Percentiles rank a stretch among this genome's conserved stretches.
These are phyloP conservation scores for Lentinula boryana DNA, from an alignment of 768 basidiomycete species.

Conservation along the genomic window DNA sequence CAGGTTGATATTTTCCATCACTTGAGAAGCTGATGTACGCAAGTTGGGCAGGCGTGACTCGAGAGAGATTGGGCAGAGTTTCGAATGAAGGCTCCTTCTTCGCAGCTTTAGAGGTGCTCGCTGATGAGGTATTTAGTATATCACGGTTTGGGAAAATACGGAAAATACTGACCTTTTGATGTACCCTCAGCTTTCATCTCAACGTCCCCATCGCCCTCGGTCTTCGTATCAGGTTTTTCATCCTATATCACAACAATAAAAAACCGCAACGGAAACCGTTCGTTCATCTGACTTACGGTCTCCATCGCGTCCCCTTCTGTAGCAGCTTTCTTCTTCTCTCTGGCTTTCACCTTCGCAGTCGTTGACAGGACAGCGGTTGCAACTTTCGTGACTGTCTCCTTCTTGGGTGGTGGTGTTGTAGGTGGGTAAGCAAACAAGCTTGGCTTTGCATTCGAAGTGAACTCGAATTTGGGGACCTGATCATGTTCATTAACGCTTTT, in stretches of 20 bases:
- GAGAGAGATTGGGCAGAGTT: conserved; percentile 78
- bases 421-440: conserved; percentile 92
- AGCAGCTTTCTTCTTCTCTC: conserved; percentile 88
- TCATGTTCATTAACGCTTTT: neutral
- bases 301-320: conserved; percentile 82
- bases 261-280: neutral
- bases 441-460: conserved; percentile 83
- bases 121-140: conserved; percentile 33
- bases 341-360: conserved; percentile 93
- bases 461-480: conserved; percentile 91
- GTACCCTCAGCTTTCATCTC: conserved; percentile 75
- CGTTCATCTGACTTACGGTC: conserved; percentile 42
- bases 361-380: conserved; percentile 95
- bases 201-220: conserved; percentile 53
- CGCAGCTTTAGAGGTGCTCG: conserved; percentile 40
- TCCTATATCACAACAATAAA: conserved; percentile 30
- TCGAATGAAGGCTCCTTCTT: conserved; percentile 76
- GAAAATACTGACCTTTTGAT: conserved; percentile 45
- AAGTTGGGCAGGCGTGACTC: conserved; percentile 87
- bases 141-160: conserved; percentile 45
- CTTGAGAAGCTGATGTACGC: conserved; percentile 77
- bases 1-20: conserved; percentile 81
- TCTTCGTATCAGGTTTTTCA: conserved; percentile 47
- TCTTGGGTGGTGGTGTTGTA: conserved; percentile 82
- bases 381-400: conserved; percentile 87